Evolutionary conservation across 2,329 filamentous ascomycete genomes (phyloP), one percentile per base, ranked within the genome.

Genomic region (Lasiodiplodia citricola): DNA sequence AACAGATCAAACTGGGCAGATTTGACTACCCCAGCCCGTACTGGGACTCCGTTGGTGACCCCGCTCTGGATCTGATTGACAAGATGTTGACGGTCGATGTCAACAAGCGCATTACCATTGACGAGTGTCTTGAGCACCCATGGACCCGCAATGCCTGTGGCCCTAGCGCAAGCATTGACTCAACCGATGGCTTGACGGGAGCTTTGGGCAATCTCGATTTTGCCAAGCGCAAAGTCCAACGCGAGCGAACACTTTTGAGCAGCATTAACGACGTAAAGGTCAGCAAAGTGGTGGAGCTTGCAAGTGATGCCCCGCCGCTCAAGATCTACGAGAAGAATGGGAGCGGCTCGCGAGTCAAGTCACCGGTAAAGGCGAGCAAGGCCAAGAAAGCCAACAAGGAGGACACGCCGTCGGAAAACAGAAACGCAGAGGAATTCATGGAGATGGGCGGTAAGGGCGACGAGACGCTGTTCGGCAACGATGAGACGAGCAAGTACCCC

Each of bases 11-110:
- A 79, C 87, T 88, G 79, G 96, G 93, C 18, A 87, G 90, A 23
- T 99, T 97, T 76, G 92, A 97, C 79, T 99, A 97, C 76, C 95
- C 96, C 0, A 96, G 93, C 1, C 96, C 96, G 0, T 98, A 98
- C 80, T 99, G 94, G 94, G 93, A 97, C 79, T 88, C 89, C 2
- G 90, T 97, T 37, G 91, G 92, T 75, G 94, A 98, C 72, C 87
- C 91, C 67, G 96, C 95, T 8, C 85, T 99, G 66, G 94, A 98
- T 73, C 85, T 99, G 41, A 98, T 99, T 73, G 96, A 99, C 79
- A 87, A 87, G 52, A 99, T 99, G 96, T 87, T 99, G 63, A 92
- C 92, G 2, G 94, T 97, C 41, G 90, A 97, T 72, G 90, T 93
- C 2, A 89, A 93, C 35, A 88, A 91, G 78, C 90, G 96, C 60